Evolutionary conservation across 2,329 filamentous ascomycete genomes (phyloP), one percentile per base, ranked within the genome.

Genomic region (Colletotrichum cereale): DNA sequence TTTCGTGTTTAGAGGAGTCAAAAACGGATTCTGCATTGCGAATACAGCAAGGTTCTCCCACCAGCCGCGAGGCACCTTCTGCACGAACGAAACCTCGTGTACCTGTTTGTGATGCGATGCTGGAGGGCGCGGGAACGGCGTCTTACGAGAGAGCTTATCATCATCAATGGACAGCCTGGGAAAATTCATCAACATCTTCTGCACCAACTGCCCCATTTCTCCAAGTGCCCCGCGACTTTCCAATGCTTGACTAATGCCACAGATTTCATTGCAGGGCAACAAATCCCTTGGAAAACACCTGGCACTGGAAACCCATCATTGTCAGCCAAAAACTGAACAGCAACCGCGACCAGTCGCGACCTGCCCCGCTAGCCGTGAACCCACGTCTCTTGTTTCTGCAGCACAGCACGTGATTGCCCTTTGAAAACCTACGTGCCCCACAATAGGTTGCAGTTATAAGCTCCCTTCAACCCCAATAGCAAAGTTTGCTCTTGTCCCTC

Each of bases 21-120:
- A 74, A 72, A 72, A 73, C 73, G 71, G 73, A 73, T 73, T 74
- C 71, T 74, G 73, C 73, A 73, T 74, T 73, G 62, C 71, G 70
- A 74, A 73, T 74, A 73, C 71, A 74, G 70, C 67, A 73, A 73
- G 69, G 69, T 72, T 72, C 65, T 68, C 69, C 65, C 69, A 68
- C 69, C 69, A 69, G 66, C 69, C 66, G 69, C 69, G 65, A 68
- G 65, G 58, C 69, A 48, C 44, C 38, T 55, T 57, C 44, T 68
- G 65, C 58, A 60, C 66, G 58, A 53, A 69, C 53, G 57, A 53
- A 63, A n/a, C 34, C 48, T 63, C 56, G 65, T 72, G 65, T 69
- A 56, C 36, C 42, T 62, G 44, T 47, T 56, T 64, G 40, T 72
- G 65, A 69, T 72, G 65, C 60, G 69, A 48, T 38, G 52, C 57